Base-by-base conservation (phyloP, 768 basidiomycete species). In the Cyclocybe aegerita region DNA sequence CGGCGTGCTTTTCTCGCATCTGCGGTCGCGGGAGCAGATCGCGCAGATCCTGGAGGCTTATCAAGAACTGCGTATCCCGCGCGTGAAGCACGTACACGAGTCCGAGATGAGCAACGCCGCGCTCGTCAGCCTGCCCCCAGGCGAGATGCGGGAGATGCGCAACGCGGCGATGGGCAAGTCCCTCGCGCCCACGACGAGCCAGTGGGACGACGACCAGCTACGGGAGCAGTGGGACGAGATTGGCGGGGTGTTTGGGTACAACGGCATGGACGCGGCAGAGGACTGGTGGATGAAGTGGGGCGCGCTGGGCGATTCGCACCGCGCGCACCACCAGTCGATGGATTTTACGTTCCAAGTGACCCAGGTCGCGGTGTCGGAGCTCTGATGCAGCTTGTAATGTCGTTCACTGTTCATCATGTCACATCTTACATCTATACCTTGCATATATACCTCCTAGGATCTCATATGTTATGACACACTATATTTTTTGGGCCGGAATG, bases 231-330 rank as follows among this genome's bases (percentile, higher is more conserved):
- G 79, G 72, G 77, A 80, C 33, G 69, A 70, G 42, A 69, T 79
- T 41, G 70, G 70, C 10, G 73, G 66, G 35, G 60, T 79, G 29
- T 82, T 80, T 53, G 71, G 70, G 16, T 81, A 82, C 50, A 70
- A 78, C 55, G 77, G 79, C 5, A 61, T 67, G 39, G 80, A 81
- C 35, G 74, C 74, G 8, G 79, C 79, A 1, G 79, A 80, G 40
- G 78, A 79, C 50, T 82, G 80, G 81, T 82, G 81, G 81, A 56
- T 74, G n/a, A 72, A 77, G 34, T 82, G 79, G 80, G 80, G 80
- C 7, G 50, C 70, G 12, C 66, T 80, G 50, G 56, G 57, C 10
- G 67, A 68, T 39, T 58, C 12, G 67, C 50, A 55, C 61, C 42
- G 67, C 56, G 29, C 53, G 11, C 45, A 50, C 9, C 56, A 44